Conservation (phyloP, 768 basidiomycete species). For the Tulasnella sp. region DNA sequence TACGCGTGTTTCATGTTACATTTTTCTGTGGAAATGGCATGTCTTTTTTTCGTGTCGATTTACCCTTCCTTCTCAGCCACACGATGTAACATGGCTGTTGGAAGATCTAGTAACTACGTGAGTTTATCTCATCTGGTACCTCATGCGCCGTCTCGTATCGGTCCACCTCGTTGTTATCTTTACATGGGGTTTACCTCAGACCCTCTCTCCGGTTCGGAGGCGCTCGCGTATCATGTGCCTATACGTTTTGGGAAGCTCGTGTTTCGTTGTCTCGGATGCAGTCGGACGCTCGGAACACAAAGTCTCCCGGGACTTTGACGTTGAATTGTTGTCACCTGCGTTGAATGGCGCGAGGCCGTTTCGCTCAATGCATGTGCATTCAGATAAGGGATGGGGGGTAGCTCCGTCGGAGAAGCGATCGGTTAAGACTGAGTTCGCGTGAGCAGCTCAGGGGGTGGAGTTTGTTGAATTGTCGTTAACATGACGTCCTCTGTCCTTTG, state of each 20-base stretch:
- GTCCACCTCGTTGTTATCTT: background rate
- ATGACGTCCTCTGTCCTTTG: slow-evolving; percentile 5
- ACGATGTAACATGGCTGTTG: background rate
- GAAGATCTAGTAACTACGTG: background rate
- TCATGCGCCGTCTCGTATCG: background rate
- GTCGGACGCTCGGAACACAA: background rate
- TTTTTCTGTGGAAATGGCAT: background rate
- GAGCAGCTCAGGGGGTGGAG: background rate
- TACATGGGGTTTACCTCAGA: background rate
- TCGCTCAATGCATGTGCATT: background rate
- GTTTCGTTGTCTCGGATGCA: background rate
- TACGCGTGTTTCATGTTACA: slow-evolving; percentile 4
- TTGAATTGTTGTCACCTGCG: background rate
- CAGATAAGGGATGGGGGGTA: background rate
- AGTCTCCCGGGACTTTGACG: background rate
- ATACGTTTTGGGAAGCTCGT: background rate
- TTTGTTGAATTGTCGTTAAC: background rate
- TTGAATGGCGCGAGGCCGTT: background rate
- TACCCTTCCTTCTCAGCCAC: background rate
- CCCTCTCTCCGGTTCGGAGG: background rate
- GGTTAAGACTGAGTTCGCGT: background rate
- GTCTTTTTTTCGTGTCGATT: background rate
- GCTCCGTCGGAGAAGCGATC: slow-evolving; percentile 2
- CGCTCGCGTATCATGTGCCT: background rate
- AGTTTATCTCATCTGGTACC: background rate